phyloP scores from a whole-genome alignment of 2,329 filamentous ascomycete genomes.

The Beauveria asiatica region DNA sequence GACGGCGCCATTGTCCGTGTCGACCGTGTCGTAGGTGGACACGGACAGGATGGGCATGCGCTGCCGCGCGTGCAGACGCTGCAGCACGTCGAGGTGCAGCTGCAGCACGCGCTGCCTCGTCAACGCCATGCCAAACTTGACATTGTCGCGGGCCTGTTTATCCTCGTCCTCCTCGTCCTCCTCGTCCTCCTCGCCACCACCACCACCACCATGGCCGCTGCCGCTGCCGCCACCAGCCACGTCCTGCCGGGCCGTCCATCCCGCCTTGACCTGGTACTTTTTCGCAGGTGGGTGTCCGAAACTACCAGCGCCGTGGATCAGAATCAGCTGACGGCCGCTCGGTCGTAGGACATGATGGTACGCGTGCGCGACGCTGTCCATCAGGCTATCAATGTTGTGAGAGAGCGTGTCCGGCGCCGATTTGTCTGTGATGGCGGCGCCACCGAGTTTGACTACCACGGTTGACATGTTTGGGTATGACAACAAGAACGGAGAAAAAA shows the following conservation, averaged over 20 bases:
- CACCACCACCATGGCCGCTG: not conserved
- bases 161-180: too few species aligned
- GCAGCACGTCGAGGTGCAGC: constrained; percentile 1
- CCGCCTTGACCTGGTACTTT: constrained; percentile 9
- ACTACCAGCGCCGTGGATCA: constrained; percentile 11
- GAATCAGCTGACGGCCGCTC: not conserved
- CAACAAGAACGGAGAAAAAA: not conserved
- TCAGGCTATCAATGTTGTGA: not conserved
- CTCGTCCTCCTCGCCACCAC: too few species aligned
- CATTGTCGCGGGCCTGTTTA: not conserved
- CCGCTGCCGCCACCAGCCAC: not conserved
- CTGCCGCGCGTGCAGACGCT: not conserved
- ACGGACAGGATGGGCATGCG: constrained; percentile 9
- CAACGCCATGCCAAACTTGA: constrained; percentile 11
- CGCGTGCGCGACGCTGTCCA: constrained; percentile 3
- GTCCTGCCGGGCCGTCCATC: not conserved
- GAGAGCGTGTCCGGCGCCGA: constrained; percentile 3
- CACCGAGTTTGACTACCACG: constrained; percentile 10
- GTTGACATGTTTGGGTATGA: not conserved
- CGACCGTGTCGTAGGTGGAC: constrained; percentile 9
- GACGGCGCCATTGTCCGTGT: constrained; percentile 1
- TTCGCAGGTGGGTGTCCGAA: constrained; percentile 12
- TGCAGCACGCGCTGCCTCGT: constrained; percentile 10
- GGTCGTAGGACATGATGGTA: constrained; percentile 3
- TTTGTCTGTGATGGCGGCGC: constrained; percentile 12